phyloP scores from a whole-genome alignment of 805 yeast genomes.

The Candida dajiaensis region DNA sequence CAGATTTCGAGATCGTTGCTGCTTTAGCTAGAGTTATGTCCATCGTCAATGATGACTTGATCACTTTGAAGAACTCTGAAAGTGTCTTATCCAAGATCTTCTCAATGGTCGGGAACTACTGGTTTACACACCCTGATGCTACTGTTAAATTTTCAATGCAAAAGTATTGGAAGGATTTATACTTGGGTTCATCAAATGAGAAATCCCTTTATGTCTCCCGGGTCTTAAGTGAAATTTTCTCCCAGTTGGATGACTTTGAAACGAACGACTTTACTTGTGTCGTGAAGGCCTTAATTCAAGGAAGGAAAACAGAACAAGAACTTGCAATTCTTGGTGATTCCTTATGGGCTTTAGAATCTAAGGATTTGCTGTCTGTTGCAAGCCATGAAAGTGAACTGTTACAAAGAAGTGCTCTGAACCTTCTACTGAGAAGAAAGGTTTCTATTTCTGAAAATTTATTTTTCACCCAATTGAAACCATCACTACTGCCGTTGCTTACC shows the following conservation, averaged over 20 bases:
- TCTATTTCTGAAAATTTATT: constrained; percentile 9
- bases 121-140: constrained; percentile 14
- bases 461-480: background rate
- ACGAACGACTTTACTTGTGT: constrained; percentile 8
- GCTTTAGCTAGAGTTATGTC: constrained; percentile 34
- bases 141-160: constrained; percentile 11
- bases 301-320: constrained; percentile 12
- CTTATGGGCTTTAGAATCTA: constrained; percentile 16
- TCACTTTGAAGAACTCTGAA: constrained; percentile 21
- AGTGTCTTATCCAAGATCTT: constrained; percentile 30
- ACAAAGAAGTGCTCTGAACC: constrained; percentile 8
- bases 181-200: constrained; percentile 13
- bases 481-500: constrained; percentile 3
- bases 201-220: constrained; percentile 26
- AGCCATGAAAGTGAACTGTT: constrained; percentile 2
- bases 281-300: constrained; percentile 2
- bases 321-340: constrained; percentile 25
- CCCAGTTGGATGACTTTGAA: constrained; percentile 23
- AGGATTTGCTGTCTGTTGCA: constrained; percentile 9
- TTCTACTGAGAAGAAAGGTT: constrained; percentile 13
- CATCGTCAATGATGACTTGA: constrained; percentile 22
- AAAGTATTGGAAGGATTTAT: constrained; percentile 27
- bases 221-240: constrained; percentile 31
- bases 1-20: constrained; percentile 44
- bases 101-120: constrained; percentile 41